These are phyloP conservation scores for Fraxinus latifolia DNA, from an alignment of 305 asterid genomes.

Conservation along the genomic window DNA sequence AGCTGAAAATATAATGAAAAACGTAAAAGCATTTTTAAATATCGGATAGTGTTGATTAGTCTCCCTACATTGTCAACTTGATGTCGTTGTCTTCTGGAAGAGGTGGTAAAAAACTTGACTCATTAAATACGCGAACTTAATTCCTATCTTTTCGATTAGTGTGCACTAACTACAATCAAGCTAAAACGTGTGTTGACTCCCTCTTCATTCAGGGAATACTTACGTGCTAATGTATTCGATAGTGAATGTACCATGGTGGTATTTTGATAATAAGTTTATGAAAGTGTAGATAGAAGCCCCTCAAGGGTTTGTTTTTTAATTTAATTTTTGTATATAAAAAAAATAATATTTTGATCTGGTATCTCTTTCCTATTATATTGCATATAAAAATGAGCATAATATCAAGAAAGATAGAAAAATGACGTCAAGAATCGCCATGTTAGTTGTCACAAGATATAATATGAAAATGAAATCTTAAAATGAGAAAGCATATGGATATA, in stretches of 20 bases:
- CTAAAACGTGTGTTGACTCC: neutral
- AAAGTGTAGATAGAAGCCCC: neutral
- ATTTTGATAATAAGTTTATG: neutral
- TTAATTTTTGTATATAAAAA: neutral
- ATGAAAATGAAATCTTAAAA: conserved; percentile 19
- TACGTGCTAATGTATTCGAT: neutral
- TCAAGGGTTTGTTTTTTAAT: neutral
- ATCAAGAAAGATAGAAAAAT: neutral
- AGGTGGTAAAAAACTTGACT: neutral
- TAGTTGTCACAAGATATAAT: neutral
- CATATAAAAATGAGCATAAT: neutral
- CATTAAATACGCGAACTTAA: neutral
- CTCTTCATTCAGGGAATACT: neutral
- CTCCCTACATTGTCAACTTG: neutral
- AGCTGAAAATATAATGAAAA: neutral
- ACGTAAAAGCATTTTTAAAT: no score
- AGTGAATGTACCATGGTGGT: neutral
- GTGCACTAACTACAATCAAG: neutral
- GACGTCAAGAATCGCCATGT: neutral
- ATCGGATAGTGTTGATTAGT: neutral
- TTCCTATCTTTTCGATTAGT: neutral
- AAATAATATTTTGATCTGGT: neutral
- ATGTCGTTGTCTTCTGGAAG: neutral
- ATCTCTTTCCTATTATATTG: neutral
- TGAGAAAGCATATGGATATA: neutral